Conservation (phyloP, 2,329 filamentous ascomycete genomes). For the Cladophialophora immunda region DNA sequence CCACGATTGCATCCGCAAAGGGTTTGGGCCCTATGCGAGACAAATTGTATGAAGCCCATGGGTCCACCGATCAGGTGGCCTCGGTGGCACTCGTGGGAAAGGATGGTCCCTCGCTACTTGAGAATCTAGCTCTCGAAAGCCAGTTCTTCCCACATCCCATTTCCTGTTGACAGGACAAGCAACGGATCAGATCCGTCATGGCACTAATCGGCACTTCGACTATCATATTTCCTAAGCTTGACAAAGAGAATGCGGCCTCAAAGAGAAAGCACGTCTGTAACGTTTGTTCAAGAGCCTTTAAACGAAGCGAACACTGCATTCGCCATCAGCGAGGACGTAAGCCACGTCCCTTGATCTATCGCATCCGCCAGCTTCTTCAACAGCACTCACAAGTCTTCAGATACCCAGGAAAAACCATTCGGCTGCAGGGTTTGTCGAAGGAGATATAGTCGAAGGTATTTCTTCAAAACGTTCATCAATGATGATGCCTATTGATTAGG, state of each 20-base stretch:
- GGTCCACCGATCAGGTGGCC: slow-evolving; percentile 16
- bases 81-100: background rate
- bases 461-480: slow-evolving; percentile 3
- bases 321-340: slow-evolving; percentile 47
- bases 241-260: slow-evolving; percentile 27
- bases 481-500: slow-evolving; percentile 15
- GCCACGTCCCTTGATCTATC: slow-evolving; percentile 17
- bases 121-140: slow-evolving; percentile 6
- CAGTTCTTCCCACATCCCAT: slow-evolving; percentile 6
- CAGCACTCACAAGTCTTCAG: slow-evolving; percentile 28
- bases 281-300: slow-evolving; percentile 46
- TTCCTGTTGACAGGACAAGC: background rate
- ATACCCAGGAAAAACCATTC: slow-evolving; percentile 48
- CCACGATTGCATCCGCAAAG: slow-evolving; percentile 14
- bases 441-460: slow-evolving; percentile 47
- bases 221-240: slow-evolving; percentile 33
- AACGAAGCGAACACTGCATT: slow-evolving; percentile 48
- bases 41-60: slow-evolving; percentile 2
- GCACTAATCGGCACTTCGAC: slow-evolving; percentile 29
- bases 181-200: slow-evolving; percentile 23
- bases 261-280: slow-evolving; percentile 41
- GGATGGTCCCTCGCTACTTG: background rate
- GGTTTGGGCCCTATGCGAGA: background rate
- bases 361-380: background rate
- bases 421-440: slow-evolving; percentile 46